These are phyloP conservation scores for Isabelozyma pseudorhagii DNA, from an alignment of 805 yeast genomes.

Conservation along the genomic window DNA sequence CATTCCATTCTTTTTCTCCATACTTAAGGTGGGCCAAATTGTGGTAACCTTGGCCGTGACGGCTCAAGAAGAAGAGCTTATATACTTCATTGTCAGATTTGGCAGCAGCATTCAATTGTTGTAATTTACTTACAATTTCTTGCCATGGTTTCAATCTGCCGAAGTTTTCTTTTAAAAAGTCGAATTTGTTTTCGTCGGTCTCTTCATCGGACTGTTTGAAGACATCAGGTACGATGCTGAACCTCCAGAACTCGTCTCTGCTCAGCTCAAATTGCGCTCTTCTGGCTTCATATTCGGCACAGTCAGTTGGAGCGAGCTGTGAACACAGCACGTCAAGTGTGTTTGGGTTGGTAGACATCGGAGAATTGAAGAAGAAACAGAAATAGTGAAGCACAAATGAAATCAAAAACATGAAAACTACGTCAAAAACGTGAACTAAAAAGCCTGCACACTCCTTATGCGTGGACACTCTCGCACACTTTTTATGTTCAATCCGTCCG, in stretches of 20 bases:
- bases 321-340: constrained; percentile 30
- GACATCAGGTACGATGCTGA: constrained; percentile 38
- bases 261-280: constrained; percentile 6
- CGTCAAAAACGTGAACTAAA: no score
- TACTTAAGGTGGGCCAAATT: constrained; percentile 45
- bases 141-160: constrained; percentile 41
- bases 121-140: constrained; percentile 23
- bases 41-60: constrained; percentile 57
- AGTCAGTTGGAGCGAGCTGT: constrained; percentile 16
- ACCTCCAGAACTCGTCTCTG: constrained; percentile 24
- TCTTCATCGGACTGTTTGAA: constrained; percentile 42
- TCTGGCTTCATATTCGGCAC: constrained; percentile 10
- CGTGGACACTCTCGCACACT: no score
- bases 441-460: no score
- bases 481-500: no score
- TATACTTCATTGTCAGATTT: constrained; percentile 25
- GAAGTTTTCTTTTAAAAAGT: constrained; percentile 41
- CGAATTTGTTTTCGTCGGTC: constrained; percentile 42
- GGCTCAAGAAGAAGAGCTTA: constrained; percentile 46
- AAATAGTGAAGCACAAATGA: background rate
- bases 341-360: constrained; percentile 10
- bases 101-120: constrained; percentile 30
- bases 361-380: background rate
- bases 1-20: constrained; percentile 46
- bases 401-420: no score